Evolutionary conservation across 2,329 filamentous ascomycete species (phyloP), one percentile per base, ranked within the genome.

Genomic region (Alternaria burnsii): DNA sequence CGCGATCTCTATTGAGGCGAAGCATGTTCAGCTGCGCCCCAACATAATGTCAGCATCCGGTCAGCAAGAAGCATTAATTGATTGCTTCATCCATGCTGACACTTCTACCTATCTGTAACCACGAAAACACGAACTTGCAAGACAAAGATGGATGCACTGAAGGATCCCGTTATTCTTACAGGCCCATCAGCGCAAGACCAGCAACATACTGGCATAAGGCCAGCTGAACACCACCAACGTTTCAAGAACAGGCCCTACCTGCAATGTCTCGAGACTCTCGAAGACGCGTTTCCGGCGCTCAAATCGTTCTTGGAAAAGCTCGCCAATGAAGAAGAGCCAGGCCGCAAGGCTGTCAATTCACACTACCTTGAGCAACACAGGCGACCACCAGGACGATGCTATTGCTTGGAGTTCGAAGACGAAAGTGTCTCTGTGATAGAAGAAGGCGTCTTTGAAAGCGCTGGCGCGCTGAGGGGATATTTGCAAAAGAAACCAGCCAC

Each of bases 231-330:
- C 9, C 14, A 18, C 32, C 30, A 30, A 14, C 46, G 30, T 18
- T 57, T 57, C 16, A 18, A 38, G 7, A 20, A 34, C 24, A 51
- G 43, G 18, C 38, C 54, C 12, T 57, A 52, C 18, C 22, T 57
- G 24, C 43, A 44, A 43, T 52, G 54, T 14, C 46, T 57, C 20
- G 34, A 38, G 20, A 51, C 46, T 2, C 46, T 57, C 9, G 34
- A 51, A 28, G 36, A 51, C 20, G 34, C 54, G 0, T 57, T 57
- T 16, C 44, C 54, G 26, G 54, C 46, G 11, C 54, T 57, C 34
- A 52, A 57, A 22, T 51, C 54, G 3, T 57, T 57, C 22, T n/a
- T 57, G 7, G 54, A 57, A 26, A 57, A 57, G 20, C 44, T 57
- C 4, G 54, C 46, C 3, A 57, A 57, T 3, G 54, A 57, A 18